phyloP scores from a whole-genome alignment of 73 alveolate species.

The Tetrahymena borealis region DNA sequence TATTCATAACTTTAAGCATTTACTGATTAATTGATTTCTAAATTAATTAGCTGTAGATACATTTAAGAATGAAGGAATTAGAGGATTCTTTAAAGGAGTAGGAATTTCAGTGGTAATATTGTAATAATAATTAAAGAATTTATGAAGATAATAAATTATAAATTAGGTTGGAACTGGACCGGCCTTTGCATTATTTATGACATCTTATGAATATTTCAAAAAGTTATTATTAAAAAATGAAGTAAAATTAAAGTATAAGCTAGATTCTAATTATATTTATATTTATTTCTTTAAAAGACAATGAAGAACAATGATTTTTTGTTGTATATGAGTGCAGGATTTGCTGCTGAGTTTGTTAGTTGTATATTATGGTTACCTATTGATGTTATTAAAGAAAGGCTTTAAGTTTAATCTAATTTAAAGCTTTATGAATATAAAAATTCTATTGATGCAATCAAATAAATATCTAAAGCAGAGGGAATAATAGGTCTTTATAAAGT shows the following conservation, averaged over 20 bases:
- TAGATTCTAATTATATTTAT: not conserved
- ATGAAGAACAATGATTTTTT: not conserved
- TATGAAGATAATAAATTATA: not conserved
- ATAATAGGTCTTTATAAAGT: conserved; percentile 85
- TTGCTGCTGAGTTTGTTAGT: conserved; percentile 86
- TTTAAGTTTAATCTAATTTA: conserved; percentile 69
- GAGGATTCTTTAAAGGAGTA: conserved; percentile 32
- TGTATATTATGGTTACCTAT: conserved; percentile 84
- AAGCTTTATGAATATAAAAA: conserved; percentile 56
- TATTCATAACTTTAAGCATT: not conserved
- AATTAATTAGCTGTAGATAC: conserved; percentile 1
- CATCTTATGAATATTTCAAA: conserved; percentile 21
- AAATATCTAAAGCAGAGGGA: conserved; percentile 79
- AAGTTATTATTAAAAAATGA: not conserved
- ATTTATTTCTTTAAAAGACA: not conserved
- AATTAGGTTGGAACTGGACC: conserved; percentile 47
- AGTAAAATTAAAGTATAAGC: not conserved
- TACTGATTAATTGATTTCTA: not conserved
- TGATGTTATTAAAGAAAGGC: conserved; percentile 91
- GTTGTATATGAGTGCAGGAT: conserved; percentile 63
- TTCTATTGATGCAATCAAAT: conserved; percentile 66
- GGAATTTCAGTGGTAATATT: conserved; percentile 30
- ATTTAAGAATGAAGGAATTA: conserved; percentile 17
- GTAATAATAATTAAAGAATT: not conserved
- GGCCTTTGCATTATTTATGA: conserved; percentile 29